A percentile compares a stretch with the other conserved stretches of the same genome.
Conservation (phyloP, 2,329 filamentous ascomycete genomes). For the Dactylellina drechsleri region DNA sequence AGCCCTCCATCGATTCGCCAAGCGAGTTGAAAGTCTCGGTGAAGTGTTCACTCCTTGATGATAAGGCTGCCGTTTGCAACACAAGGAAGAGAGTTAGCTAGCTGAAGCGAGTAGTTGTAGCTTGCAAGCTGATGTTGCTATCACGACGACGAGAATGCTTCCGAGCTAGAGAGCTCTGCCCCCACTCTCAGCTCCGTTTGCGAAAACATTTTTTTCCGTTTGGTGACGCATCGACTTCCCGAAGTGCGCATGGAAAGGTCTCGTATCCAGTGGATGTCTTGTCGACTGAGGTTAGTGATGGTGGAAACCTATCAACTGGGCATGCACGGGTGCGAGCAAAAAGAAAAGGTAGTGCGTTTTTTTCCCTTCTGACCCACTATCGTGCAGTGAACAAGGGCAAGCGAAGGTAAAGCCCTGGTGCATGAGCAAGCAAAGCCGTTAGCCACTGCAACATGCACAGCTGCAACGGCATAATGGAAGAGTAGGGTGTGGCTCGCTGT, state of each 20-base stretch:
- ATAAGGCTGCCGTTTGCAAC: too few species aligned
- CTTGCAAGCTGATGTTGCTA: not conserved
- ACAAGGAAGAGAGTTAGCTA: conserved; percentile 9
- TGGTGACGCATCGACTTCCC: conserved; percentile 27
- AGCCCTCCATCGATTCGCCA: not conserved
- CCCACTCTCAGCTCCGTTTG: conserved; percentile 16
- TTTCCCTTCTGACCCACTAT: conserved; percentile 5
- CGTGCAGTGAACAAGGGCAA: conserved; percentile 3
- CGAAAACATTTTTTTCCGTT: not conserved
- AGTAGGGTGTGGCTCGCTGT: conserved; percentile 50
- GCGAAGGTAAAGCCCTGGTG: conserved; percentile 22
- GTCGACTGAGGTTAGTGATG: conserved; percentile 2
- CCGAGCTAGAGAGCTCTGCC: conserved; percentile 19
- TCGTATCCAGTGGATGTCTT: conserved; percentile 11
- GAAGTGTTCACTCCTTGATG: conserved; percentile 34
- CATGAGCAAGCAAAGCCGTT: conserved; percentile 27
- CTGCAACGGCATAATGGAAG: conserved; percentile 39
- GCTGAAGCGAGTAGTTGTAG: not conserved
- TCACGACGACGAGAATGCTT: conserved; percentile 41
- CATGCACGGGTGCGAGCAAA: too few species aligned
- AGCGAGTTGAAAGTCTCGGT: conserved; percentile 20
- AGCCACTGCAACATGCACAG: conserved; percentile 25
- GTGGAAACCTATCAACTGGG: conserved; percentile 38
- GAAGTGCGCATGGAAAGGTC: conserved; percentile 21
- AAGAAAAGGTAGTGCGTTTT: conserved; percentile 5